phyloP scores from a whole-genome alignment of 352 stramenopile species.

The Plasmopara viticola region DNA sequence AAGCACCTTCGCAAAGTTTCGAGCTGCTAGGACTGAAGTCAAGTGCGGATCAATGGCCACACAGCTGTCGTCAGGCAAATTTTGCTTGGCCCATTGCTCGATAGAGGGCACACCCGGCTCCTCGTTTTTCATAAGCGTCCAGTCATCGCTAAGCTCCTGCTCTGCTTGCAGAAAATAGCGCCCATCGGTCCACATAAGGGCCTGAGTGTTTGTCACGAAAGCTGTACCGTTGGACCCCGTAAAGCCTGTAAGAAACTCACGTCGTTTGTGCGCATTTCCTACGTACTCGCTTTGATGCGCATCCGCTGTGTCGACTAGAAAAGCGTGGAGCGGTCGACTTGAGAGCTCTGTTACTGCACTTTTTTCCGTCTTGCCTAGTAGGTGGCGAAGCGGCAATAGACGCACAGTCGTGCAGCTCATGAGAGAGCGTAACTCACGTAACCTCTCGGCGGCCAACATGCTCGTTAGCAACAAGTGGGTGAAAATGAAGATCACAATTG shows the following conservation, averaged over 20 bases:
- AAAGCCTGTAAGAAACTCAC: conserved; percentile 95
- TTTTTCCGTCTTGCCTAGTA: conserved; percentile 38
- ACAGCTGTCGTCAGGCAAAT: conserved; percentile 45
- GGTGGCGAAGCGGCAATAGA: conserved; percentile 54
- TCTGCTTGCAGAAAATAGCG: conserved; percentile 97
- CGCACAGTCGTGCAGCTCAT: conserved; percentile 58
- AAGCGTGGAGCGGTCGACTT: conserved; percentile 70
- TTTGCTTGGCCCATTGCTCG: conserved; percentile 68
- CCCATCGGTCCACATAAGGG: conserved; percentile 97
- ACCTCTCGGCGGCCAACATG: conserved; percentile 47
- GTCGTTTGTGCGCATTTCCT: conserved; percentile 91
- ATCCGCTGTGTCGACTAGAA: conserved; percentile 95
- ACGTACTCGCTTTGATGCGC: conserved; percentile 99
- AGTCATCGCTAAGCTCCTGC: conserved; percentile 89
- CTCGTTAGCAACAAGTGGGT: neutral
- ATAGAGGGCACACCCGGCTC: conserved; percentile 89
- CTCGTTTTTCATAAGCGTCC: conserved; percentile 95
- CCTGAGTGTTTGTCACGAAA: conserved; percentile 76
- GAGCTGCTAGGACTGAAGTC: conserved; percentile 82
- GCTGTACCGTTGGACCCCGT: conserved; percentile 94
- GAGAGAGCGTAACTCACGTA: conserved; percentile 57
- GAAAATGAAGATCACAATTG: neutral
- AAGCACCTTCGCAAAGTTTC: conserved; percentile 57
- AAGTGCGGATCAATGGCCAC: conserved; percentile 96
- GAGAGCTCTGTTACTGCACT: conserved; percentile 21